phyloP scores from a whole-genome alignment of 1,284 basidiomycete species.

The Leccinum pseudoinsigne region DNA sequence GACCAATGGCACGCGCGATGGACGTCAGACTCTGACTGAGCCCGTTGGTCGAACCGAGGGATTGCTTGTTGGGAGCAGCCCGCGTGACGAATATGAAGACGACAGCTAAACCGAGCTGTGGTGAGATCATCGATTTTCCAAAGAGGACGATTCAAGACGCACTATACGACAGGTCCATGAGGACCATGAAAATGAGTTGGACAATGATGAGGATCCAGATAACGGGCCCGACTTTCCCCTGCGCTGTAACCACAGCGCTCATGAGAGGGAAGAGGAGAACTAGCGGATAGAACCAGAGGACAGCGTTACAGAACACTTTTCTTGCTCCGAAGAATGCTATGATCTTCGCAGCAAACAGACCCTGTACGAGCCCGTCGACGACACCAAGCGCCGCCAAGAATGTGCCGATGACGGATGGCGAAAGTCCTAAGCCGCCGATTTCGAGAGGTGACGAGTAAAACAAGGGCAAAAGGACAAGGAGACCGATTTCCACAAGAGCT shows the following conservation, averaged over 20 bases:
- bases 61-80: slow-evolving; percentile 34
- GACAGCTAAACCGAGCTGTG: slow-evolving; percentile 23
- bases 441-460: slow-evolving; percentile 66
- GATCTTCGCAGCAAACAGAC: slow-evolving; percentile 49
- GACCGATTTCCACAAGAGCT: slow-evolving; percentile 64
- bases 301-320: slow-evolving; percentile 50
- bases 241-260: slow-evolving; percentile 33
- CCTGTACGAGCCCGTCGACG: slow-evolving; percentile 59
- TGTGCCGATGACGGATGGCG: slow-evolving; percentile 58
- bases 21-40: slow-evolving; percentile 50
- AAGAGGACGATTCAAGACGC: slow-evolving; percentile 6
- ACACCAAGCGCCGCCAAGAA: slow-evolving; percentile 58
- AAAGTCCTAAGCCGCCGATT: slow-evolving; percentile 64
- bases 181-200: slow-evolving; percentile 28
- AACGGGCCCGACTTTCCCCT: slow-evolving; percentile 21
- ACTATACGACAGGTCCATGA: slow-evolving; percentile 32
- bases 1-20: slow-evolving; percentile 49
- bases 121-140: background rate
- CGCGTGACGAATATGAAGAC: slow-evolving; percentile 35
- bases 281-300: slow-evolving; percentile 48
- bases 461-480: slow-evolving; percentile 64
- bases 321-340: slow-evolving; percentile 58
- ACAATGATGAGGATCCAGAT: slow-evolving; percentile 33
- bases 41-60: slow-evolving; percentile 51
- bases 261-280: slow-evolving; percentile 61